Base-by-base conservation (phyloP, 1,139 yeast genomes). In the Suhomyces wounanorum region DNA sequence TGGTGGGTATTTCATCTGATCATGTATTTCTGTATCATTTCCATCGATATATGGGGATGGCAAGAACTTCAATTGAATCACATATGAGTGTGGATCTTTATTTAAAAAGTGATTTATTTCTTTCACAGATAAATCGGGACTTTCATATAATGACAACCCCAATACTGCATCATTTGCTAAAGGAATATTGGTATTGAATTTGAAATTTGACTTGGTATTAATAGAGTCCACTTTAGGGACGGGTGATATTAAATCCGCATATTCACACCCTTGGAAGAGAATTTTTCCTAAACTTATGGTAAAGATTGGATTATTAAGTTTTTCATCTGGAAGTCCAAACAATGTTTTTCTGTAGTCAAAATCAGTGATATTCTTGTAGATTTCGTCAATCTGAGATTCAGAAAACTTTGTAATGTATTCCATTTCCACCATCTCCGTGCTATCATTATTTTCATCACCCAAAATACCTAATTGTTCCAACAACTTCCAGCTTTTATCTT, bases 1-100 rank as follows among this genome's bases (percentile, higher is more conserved):
- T 0, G 84, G 81, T 0, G 87, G 86, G 49, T 72, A 72, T 45
- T 67, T 61, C 50, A 63, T 59, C 43, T 61, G 59, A 13, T 56
- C 56, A n/a, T 56, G 56, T 17, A 52, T 45, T 13, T 57, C 60
- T n/a, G 55, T 53, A 18, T 53, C 48, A 17, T 49, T 60, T 18
- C 57, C 58, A 40, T 57, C 61, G 10, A 39, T 31, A 57, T 65
- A 69, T 9, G 81, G 74, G 9, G 78, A 67, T 0, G 87, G 86
- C n/a, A 72, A 60, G 54, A 82, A 78, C 55, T 70, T 72, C 54
- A 82, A 57, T 59, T 82, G 85, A 14, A 79, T 67, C 17, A 51
- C 59, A 41, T 58, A 58, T 8, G 52, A 48, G 42, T 58, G 59
- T 1, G 61, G 61, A 48, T 58, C 59, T 14, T 51, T 47, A 40